Evolutionary conservation across 768 basidiomycete species (phyloP).

Genomic region (Lactifluus subvellereus): DNA sequence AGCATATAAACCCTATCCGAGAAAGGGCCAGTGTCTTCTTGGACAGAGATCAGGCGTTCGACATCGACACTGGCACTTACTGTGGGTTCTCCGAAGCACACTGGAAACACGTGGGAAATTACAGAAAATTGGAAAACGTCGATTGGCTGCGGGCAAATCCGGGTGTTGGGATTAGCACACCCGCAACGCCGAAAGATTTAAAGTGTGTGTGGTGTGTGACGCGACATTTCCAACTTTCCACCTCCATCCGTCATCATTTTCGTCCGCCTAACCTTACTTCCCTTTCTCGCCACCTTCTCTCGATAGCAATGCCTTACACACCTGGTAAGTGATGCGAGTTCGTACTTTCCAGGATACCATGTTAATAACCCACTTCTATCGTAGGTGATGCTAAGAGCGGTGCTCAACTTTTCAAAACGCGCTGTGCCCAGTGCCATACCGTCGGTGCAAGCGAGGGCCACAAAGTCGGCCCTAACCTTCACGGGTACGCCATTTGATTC

Average conservation of each 20-base stretch:
- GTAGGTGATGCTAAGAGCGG: conserved; percentile 85
- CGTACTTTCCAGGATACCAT: background rate
- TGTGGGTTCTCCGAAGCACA: too few species aligned
- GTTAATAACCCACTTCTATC: background rate
- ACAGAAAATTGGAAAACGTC: background rate
- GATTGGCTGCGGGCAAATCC: conserved; percentile 16
- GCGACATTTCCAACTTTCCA: background rate
- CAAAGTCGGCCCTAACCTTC: conserved; percentile 93
- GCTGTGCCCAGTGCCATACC: conserved; percentile 93
- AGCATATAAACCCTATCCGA: too few species aligned
- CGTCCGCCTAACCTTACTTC: background rate
- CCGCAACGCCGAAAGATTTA: conserved; percentile 4
- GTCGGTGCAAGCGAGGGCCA: conserved; percentile 67
- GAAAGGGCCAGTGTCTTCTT: too few species aligned
- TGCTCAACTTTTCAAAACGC: conserved; percentile 93
- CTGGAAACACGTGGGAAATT: background rate
- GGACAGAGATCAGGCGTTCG: too few species aligned
- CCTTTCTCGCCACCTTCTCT: background rate
- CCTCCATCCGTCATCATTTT: background rate
- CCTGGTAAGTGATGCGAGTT: conserved; percentile 29
- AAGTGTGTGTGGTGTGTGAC: background rate
- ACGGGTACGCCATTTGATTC: conserved; percentile 55
- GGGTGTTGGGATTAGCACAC: background rate
- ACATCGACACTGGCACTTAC: too few species aligned
- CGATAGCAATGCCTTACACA: conserved; percentile 39